phyloP scores from a whole-genome alignment of 208 protist genomes.

The Trypanosoma vivax region DNA sequence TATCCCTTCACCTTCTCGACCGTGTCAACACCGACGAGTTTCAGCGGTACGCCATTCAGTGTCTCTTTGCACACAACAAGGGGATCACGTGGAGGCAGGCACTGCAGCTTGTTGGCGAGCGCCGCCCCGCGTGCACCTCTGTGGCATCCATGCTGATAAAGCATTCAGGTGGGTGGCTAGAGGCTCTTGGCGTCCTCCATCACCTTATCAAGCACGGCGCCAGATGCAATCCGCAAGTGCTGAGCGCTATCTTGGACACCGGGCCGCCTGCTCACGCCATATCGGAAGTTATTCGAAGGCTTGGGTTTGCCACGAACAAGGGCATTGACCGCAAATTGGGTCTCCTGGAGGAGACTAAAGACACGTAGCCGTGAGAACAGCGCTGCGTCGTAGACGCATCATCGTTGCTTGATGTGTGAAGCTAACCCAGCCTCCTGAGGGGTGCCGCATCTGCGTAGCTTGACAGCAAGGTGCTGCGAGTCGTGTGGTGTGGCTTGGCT shows the following conservation, averaged over 20 bases:
- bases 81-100: background rate
- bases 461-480: too few species aligned
- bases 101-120: slow-evolving; percentile 9
- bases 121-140: slow-evolving; percentile 8
- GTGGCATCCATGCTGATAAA: slow-evolving; percentile 17
- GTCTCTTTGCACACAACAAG: slow-evolving; percentile 20
- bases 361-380: slow-evolving; percentile 1
- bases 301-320: slow-evolving; percentile 38
- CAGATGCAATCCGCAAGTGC: slow-evolving; percentile 47
- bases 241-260: slow-evolving; percentile 49
- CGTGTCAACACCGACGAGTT: slow-evolving; percentile 47
- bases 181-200: slow-evolving; percentile 42
- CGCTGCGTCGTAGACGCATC: too few species aligned
- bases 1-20: slow-evolving; percentile 41
- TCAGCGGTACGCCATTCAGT: slow-evolving; percentile 35
- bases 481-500: too few species aligned
- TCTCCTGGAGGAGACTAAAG: slow-evolving; percentile 5
- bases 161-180: slow-evolving; percentile 13
- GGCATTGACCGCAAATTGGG: slow-evolving; percentile 35
- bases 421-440: too few species aligned
- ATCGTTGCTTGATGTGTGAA: too few species aligned
- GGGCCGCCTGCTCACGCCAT: slow-evolving; percentile 21
- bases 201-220: slow-evolving; percentile 39
- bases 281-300: slow-evolving; percentile 25
- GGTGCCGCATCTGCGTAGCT: too few species aligned